phyloP scores from a whole-genome alignment of 2,329 filamentous ascomycete genomes.

The Microdochium paspali region DNA sequence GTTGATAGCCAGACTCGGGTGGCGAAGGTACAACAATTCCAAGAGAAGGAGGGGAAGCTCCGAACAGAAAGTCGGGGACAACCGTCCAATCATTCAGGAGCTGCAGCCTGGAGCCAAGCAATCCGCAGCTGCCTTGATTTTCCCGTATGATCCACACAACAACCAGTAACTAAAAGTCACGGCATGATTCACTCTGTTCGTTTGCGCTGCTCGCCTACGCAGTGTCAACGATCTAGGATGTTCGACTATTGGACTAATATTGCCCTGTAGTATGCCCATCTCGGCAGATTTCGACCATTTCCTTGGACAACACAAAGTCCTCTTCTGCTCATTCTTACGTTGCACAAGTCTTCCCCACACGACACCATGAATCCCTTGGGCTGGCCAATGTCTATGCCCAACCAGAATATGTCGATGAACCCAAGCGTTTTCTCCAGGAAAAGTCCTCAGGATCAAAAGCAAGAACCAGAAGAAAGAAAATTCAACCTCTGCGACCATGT shows the following conservation, averaged over 20 bases:
- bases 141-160: background rate
- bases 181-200: no score
- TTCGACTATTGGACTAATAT: no score
- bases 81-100: background rate
- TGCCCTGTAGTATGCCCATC: no score
- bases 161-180: no score
- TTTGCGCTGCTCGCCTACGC: no score
- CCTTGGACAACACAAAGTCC: no score
- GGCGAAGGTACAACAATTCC: background rate
- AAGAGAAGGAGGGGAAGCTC: background rate
- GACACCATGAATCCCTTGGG: no score
- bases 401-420: background rate
- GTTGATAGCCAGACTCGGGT: background rate
- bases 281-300: no score
- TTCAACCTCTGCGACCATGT: slow-evolving; percentile 8
- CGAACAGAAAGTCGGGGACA: background rate
- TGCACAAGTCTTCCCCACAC: no score
- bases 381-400: background rate
- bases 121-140: background rate
- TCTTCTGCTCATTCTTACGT: no score
- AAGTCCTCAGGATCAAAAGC: background rate
- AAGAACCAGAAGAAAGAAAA: background rate
- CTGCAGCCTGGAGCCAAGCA: background rate
- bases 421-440: background rate
- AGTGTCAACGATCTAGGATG: no score